A percentile compares a stretch with the other conserved stretches of the same genome.
Evolutionary conservation across 2,329 filamentous ascomycete genomes (phyloP).

Genomic region (Fusarium neocosmosporiellum): DNA sequence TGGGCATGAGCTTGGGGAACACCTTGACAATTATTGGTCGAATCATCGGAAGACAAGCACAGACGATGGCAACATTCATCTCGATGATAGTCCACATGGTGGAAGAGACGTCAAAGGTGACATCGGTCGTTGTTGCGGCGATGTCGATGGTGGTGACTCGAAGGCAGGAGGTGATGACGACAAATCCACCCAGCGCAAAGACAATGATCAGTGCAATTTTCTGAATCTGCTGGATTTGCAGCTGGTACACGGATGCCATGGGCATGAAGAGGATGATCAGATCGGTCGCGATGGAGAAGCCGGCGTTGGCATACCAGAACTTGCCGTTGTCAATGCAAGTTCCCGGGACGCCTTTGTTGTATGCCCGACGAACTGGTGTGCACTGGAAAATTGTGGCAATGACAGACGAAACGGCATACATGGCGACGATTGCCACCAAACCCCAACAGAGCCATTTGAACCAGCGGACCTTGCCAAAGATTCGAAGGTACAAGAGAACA

Average conservation of each 20-base stretch:
- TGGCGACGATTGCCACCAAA: slow-evolving; percentile 37
- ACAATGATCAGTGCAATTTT: slow-evolving; percentile 52
- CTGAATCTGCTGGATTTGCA: slow-evolving; percentile 53
- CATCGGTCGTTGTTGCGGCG: slow-evolving; percentile 42
- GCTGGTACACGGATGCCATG: slow-evolving; percentile 55
- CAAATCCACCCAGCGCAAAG: slow-evolving; percentile 52
- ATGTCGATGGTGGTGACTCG: slow-evolving; percentile 47
- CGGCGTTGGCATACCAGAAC: slow-evolving; percentile 61
- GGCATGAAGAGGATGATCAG: slow-evolving; percentile 57
- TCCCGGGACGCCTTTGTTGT: slow-evolving; percentile 53
- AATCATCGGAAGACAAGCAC: slow-evolving; percentile 53
- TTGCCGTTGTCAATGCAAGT: slow-evolving; percentile 56
- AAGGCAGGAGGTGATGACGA: slow-evolving; percentile 47
- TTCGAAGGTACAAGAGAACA: slow-evolving; percentile 48
- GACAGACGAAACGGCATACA: slow-evolving; percentile 45
- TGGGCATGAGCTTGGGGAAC: slow-evolving; percentile 39
- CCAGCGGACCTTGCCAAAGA: slow-evolving; percentile 45
- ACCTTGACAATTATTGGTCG: slow-evolving; percentile 45
- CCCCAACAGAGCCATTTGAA: slow-evolving; percentile 42
- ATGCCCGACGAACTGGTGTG: slow-evolving; percentile 51
- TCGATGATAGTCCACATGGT: slow-evolving; percentile 54
- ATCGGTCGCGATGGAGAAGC: slow-evolving; percentile 59
- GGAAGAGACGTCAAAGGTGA: slow-evolving; percentile 48
- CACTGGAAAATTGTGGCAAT: slow-evolving; percentile 44
- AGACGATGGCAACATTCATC: slow-evolving; percentile 53